Conservation (phyloP, 768 basidiomycete genomes). For the Psilocybe subaeruginosa region DNA sequence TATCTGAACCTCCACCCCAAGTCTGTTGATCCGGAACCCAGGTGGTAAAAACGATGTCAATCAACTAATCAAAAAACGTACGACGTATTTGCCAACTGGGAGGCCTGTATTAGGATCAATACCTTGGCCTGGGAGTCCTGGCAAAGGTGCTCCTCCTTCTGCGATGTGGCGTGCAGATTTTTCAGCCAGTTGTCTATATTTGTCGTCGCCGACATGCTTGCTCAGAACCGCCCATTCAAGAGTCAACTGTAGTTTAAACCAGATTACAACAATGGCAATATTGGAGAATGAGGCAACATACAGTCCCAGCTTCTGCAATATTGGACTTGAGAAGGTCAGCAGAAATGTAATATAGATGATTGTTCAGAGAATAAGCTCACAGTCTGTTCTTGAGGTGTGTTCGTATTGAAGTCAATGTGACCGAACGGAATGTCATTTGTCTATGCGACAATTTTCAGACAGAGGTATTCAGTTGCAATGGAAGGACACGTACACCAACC, state of each 20-base stretch:
- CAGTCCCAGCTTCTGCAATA: slow-evolving; percentile 59
- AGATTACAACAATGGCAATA: not conserved
- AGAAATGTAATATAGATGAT: not conserved
- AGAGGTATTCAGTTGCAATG: not conserved
- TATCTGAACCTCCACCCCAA: slow-evolving; percentile 75
- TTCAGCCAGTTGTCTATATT: slow-evolving; percentile 54
- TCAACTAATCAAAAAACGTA: slow-evolving; percentile 21
- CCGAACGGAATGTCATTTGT: slow-evolving; percentile 43
- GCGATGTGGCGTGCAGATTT: slow-evolving; percentile 55
- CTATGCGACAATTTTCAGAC: slow-evolving; percentile 20
- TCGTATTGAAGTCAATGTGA: slow-evolving; percentile 44
- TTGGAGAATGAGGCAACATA: slow-evolving; percentile 21
- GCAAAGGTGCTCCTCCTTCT: slow-evolving; percentile 21
- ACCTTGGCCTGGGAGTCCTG: slow-evolving; percentile 58
- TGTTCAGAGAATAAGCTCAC: slow-evolving; percentile 19
- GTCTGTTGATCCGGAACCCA: slow-evolving; percentile 28
- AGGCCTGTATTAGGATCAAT: slow-evolving; percentile 57
- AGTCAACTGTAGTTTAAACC: slow-evolving; percentile 41
- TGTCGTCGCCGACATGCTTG: slow-evolving; percentile 58
- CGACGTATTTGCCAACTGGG: slow-evolving; percentile 55
- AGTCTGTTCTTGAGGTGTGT: slow-evolving; percentile 33
- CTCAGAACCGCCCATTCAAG: slow-evolving; percentile 61
- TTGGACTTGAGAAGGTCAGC: slow-evolving; percentile 36
- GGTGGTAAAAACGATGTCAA: not conserved
- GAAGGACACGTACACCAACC: slow-evolving; percentile 44